Conservation (phyloP, 164 flowering plant genomes). For the Annona squamosa region DNA sequence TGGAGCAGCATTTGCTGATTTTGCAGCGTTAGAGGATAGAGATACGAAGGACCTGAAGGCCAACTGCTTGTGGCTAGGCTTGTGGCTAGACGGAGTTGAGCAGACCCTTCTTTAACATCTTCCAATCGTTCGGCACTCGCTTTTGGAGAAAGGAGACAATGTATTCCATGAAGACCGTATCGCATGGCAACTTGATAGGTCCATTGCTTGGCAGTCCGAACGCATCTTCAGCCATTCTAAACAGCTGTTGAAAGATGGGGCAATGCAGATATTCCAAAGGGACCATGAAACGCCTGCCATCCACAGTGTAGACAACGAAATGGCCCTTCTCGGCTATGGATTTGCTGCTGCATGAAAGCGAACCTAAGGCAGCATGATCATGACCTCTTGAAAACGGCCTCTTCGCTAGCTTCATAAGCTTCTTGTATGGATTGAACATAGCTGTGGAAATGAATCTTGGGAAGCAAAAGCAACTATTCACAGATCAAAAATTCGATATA, state of each 20-base stretch:
- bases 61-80: constrained; percentile 4
- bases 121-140: constrained; percentile 11
- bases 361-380: not conserved
- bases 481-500: too few relatives aligned
- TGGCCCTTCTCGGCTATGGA: constrained; percentile 20
- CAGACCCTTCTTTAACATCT: constrained; percentile 1
- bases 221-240: constrained; percentile 24
- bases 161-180: constrained; percentile 17
- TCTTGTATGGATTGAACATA: not conserved
- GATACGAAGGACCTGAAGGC: constrained; percentile 5
- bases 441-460: not conserved
- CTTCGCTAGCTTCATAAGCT: constrained; percentile 2
- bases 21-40: not conserved
- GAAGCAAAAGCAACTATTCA: too few relatives aligned
- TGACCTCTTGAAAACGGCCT: not conserved
- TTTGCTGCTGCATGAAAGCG: not conserved
- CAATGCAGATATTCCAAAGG: constrained; percentile 16
- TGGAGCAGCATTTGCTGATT: not conserved
- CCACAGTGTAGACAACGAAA: constrained; percentile 19
- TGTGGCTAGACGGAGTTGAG: not conserved
- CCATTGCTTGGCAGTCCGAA: constrained; percentile 21
- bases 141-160: constrained; percentile 9
- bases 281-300: constrained; percentile 9
- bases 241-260: constrained; percentile 13
- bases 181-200: constrained; percentile 19